Evolutionary conservation across 2,329 filamentous ascomycete species (phyloP).

Genomic region (Pseudogymnoascus pannorum): DNA sequence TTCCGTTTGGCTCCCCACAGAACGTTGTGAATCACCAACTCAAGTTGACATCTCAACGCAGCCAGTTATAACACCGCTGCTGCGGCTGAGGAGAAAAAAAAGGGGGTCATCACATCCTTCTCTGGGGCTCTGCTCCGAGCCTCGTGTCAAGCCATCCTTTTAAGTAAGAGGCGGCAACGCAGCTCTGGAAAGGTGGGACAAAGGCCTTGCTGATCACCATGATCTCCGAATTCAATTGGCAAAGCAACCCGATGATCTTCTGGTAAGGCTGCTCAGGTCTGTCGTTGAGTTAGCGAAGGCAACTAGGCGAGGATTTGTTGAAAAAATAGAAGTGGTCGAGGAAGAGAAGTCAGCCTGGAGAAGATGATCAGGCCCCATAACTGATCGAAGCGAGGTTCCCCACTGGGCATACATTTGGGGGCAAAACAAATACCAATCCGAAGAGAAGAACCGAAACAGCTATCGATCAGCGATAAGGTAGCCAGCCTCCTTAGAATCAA

Average conservation of each 20-base stretch:
- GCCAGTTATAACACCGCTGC: not conserved
- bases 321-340: not conserved
- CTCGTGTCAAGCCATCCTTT: not conserved
- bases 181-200: not conserved
- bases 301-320: not conserved
- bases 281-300: not conserved
- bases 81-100: not conserved
- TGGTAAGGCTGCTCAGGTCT: not conserved
- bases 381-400: not conserved
- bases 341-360: not conserved
- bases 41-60: not conserved
- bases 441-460: not conserved
- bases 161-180: not conserved
- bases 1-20: not conserved
- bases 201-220: not conserved
- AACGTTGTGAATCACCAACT: not conserved
- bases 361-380: not conserved
- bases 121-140: not conserved
- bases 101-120: not conserved
- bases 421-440: not conserved
- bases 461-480: not conserved
- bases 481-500: not conserved
- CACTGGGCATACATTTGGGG: not conserved
- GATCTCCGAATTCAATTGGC: not conserved
- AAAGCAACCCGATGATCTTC: not conserved